Evolutionary conservation across 768 basidiomycete genomes (phyloP), one percentile per base, ranked within the genome.

Genomic region (Cyclocybe aegerita): DNA sequence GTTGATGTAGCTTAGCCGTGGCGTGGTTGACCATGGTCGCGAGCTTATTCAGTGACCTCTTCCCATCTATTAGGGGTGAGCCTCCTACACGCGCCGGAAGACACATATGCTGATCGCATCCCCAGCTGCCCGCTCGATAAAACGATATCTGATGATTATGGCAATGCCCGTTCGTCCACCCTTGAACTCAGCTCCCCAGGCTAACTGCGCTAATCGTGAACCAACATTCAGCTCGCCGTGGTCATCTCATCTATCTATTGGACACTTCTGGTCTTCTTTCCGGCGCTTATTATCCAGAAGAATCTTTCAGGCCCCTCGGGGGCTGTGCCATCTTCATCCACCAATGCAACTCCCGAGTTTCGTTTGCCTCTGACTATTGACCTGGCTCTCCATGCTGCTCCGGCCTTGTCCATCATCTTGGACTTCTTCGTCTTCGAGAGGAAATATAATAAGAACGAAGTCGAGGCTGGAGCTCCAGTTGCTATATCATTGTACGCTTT

Each of bases 381-480:
- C 58, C 63, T 90, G 2, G 75, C 79, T 3, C 63, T 93, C 50
- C 90, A 93, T 59, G 81, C 80, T 4, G 65, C 69, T 1, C 90
- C 90, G 2, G 77, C 79, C 1, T 36, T 82, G 7, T 61, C 79
- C 5, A 71, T 91, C 37, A 53, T 86, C 14, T 50, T 78, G 32
- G 88, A 93, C 61, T 93, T 93, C 64, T 73, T 86, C 57, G 54
- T 80, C 8, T 79, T 86, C 46, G 86, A 92, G 59, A 58, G 58
- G 29, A 84, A 75, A 52, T 91, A 83, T 60, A 59, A 54, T 11
- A 57, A 52, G n/a, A 64, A 54, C 1, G 62, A 65, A 15, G 57
- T 65, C 7, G 53, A 48, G 5, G 55, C 62, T 9, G 55, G 54
- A 32, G 72, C 70, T 0, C 70, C 75, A 7, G 9, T 65, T 14